Conservation (phyloP, 768 basidiomycete genomes). For the Mycena vitilis region DNA sequence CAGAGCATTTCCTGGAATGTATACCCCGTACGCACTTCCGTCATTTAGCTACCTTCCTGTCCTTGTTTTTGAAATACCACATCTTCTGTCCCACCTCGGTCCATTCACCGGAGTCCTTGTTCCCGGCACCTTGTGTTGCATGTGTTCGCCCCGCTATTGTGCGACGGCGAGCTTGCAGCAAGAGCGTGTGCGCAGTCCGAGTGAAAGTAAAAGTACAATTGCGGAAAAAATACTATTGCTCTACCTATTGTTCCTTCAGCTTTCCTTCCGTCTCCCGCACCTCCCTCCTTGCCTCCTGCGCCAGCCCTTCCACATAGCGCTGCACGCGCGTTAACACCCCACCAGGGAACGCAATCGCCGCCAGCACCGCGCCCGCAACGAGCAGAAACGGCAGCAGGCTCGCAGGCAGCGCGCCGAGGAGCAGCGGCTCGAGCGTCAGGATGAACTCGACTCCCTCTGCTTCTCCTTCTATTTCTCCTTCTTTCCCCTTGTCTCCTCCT, state of each 20-base stretch:
- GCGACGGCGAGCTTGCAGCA: too few species aligned
- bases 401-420: slow-evolving; percentile 31
- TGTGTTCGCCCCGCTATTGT: too few species aligned
- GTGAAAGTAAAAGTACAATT: too few species aligned
- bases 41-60: too few species aligned
- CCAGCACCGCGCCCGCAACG: slow-evolving; percentile 5
- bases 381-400: slow-evolving; percentile 20
- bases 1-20: too few species aligned
- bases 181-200: too few species aligned
- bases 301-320: slow-evolving; percentile 9
- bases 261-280: not conserved
- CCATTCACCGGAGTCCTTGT: too few species aligned
- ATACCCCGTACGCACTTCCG: too few species aligned
- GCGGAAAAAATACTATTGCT: too few species aligned
- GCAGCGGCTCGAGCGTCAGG: slow-evolving; percentile 30
- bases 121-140: too few species aligned
- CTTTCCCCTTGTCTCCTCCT: not conserved
- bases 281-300: slow-evolving; percentile 24
- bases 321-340: slow-evolving; percentile 11
- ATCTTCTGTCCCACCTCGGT: too few species aligned
- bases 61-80: too few species aligned
- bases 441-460: not conserved
- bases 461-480: not conserved
- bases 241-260: not conserved
- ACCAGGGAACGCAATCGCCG: not conserved